Base-by-base conservation (phyloP, 2,329 filamentous ascomycete genomes). In the Colletotrichum limetticola region DNA sequence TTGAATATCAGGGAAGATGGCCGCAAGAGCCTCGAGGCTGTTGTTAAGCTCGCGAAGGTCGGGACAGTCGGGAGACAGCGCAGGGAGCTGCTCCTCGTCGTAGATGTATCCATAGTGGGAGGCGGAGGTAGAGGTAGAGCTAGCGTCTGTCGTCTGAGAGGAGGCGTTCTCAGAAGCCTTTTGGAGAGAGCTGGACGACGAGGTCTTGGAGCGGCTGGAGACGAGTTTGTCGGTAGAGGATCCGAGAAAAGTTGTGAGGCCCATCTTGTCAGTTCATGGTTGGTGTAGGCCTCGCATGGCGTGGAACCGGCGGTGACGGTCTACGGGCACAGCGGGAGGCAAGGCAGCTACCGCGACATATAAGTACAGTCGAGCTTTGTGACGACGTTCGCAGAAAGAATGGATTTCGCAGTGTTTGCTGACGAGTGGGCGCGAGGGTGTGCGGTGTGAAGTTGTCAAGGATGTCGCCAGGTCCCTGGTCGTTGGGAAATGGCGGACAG, bases 1-100 rank as follows among this genome's bases (percentile, higher is more conserved):
- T 81, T 95, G 92, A n/a, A 95, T 86, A 81, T 95, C 91, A 32
- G 94, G 94, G 76, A 97, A 97, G 9, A 95, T 87, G 60, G 90
- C 90, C 26, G 91, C 90, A 56, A 97, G 88, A 14, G 88, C 90
- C 73, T 90, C 89, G 75, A 97, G 89, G 76, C 91, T 88, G 63
- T 86, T 85, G 83, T 96, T 96, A 61, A 96, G 87, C 71, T 92
- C 90, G 76, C 89, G 86, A 28, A 95, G 86, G 77, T 94, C 89
- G 52, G 89, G 88, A 46, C 88, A 84, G 72, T 92, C 89, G 75
- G 85, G 83, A 8, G 82, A 80, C 28, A 85, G 75, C 57, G 84
- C 84, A 24, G 79, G 80, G 30, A 92, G 84, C 77, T 92, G 87
- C 37, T 86, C 80, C 74, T 89, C 88, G 73, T 91, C 88, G 77